phyloP scores from a whole-genome alignment of 75 land plant species.

The Chamaecyparis obtusa region DNA sequence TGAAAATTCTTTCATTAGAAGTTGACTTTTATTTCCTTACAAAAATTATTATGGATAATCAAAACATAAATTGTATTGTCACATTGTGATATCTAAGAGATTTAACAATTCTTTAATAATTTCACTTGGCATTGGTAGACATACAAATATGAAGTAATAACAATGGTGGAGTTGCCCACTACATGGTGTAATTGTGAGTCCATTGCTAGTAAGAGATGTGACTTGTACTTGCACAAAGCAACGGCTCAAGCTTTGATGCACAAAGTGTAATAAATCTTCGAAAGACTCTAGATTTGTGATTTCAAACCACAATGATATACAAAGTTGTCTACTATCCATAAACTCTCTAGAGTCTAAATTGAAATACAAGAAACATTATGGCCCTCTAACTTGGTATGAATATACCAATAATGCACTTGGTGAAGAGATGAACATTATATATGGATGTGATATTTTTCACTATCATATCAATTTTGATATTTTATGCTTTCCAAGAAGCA shows the following conservation, averaged over 20 bases:
- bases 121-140: too few relatives aligned
- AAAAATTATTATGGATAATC: too few relatives aligned
- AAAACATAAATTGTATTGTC: too few relatives aligned
- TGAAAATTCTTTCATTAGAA: too few relatives aligned
- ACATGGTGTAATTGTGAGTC: not conserved
- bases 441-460: not conserved
- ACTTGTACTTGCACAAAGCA: not conserved
- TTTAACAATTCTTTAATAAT: too few relatives aligned
- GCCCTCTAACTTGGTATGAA: not conserved
- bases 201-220: not conserved
- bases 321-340: not conserved
- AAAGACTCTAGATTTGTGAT: not conserved
- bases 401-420: not conserved
- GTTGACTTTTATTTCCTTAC: too few relatives aligned
- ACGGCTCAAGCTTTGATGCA: not conserved
- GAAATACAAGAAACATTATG: not conserved
- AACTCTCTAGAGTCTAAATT: not conserved
- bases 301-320: not conserved
- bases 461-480: not conserved
- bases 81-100: too few relatives aligned
- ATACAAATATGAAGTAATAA: not conserved
- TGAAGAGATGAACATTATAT: not conserved
- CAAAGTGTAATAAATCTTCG: not conserved
- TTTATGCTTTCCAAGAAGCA: too few relatives aligned
- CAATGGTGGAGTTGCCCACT: not conserved